Percentiles rank a stretch among this genome's conserved stretches.
phyloP scores from a whole-genome alignment of 805 yeast species.

The Candida ipomoeae region DNA sequence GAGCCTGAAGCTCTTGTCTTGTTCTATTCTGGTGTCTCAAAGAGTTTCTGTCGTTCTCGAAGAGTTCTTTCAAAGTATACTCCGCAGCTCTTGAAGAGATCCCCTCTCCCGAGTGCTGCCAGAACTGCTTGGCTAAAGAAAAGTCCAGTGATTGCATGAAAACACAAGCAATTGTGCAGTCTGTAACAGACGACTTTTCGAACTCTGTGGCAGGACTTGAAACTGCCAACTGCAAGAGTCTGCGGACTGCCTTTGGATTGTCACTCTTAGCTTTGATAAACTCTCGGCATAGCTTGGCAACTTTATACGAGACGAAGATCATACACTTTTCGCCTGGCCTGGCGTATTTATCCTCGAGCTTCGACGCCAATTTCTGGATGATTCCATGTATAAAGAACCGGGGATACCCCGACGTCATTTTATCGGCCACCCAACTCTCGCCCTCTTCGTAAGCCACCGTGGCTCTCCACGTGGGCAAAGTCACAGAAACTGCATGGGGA shows the following conservation, averaged over 20 bases:
- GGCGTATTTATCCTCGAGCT: slow-evolving; percentile 67
- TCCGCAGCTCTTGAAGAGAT: slow-evolving; percentile 87
- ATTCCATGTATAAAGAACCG: slow-evolving; percentile 68
- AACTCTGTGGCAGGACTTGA: slow-evolving; percentile 58
- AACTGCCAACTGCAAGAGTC: slow-evolving; percentile 72
- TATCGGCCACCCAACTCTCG: slow-evolving; percentile 68
- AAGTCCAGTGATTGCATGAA: slow-evolving; percentile 62
- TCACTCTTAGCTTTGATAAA: slow-evolving; percentile 50
- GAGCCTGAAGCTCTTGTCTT: slow-evolving; percentile 36
- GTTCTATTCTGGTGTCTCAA: slow-evolving; percentile 15
- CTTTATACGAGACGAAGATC: slow-evolving; percentile 71
- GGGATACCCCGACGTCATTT: slow-evolving; percentile 87
- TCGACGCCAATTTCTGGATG: slow-evolving; percentile 52
- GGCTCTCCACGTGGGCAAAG: slow-evolving; percentile 93
- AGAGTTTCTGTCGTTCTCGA: slow-evolving; percentile 14
- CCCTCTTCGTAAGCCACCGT: slow-evolving; percentile 93
- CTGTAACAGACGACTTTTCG: slow-evolving; percentile 57
- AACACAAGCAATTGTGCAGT: slow-evolving; percentile 72
- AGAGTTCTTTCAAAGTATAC: slow-evolving; percentile 65
- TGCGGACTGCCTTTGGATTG: slow-evolving; percentile 26
- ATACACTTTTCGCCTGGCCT: slow-evolving; percentile 72
- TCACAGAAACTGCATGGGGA: slow-evolving; percentile 90
- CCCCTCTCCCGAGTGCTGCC: slow-evolving; percentile 99
- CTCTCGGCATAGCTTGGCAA: slow-evolving; percentile 82
- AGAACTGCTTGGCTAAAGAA: slow-evolving; percentile 73